These are phyloP conservation scores for Citrus sp. DNA, from an alignment of 345 rosid species.

Conservation along the genomic window DNA sequence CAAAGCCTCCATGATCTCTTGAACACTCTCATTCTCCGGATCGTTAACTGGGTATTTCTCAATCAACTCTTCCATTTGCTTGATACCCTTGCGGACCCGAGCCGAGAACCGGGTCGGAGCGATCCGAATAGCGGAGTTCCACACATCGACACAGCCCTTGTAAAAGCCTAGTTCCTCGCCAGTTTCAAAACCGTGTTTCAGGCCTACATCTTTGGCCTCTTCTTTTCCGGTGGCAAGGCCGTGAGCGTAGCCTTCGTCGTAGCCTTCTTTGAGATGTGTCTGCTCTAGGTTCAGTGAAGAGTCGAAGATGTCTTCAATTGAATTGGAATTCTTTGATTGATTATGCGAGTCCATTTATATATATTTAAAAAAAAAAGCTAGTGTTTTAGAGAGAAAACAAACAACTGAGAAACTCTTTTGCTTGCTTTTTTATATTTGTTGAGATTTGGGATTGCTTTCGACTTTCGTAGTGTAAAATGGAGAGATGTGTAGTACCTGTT, in stretches of 20 bases:
- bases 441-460: neutral
- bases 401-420: neutral
- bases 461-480: neutral
- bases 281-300: slow-evolving; percentile 55
- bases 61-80: slow-evolving; percentile 56
- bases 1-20: slow-evolving; percentile 54
- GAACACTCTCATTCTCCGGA: slow-evolving; percentile 62
- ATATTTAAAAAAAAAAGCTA: neutral
- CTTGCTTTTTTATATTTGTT: neutral
- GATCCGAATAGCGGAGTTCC: slow-evolving; percentile 52
- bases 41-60: slow-evolving; percentile 51
- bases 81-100: slow-evolving; percentile 52
- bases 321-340: slow-evolving; percentile 15
- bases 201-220: slow-evolving; percentile 60
- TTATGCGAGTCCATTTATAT: slow-evolving; percentile 21
- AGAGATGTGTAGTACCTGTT: neutral
- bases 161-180: slow-evolving; percentile 86
- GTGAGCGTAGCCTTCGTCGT: slow-evolving; percentile 55
- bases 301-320: slow-evolving; percentile 50
- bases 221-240: slow-evolving; percentile 56
- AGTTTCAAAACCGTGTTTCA: slow-evolving; percentile 59
- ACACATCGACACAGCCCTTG: slow-evolving; percentile 64
- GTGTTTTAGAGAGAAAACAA: neutral
- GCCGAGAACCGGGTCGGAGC: slow-evolving; percentile 47
- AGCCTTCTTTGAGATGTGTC: slow-evolving; percentile 59